Conservation (phyloP, 2,329 filamentous ascomycete genomes). For the Colletotrichum endophyticum region DNA sequence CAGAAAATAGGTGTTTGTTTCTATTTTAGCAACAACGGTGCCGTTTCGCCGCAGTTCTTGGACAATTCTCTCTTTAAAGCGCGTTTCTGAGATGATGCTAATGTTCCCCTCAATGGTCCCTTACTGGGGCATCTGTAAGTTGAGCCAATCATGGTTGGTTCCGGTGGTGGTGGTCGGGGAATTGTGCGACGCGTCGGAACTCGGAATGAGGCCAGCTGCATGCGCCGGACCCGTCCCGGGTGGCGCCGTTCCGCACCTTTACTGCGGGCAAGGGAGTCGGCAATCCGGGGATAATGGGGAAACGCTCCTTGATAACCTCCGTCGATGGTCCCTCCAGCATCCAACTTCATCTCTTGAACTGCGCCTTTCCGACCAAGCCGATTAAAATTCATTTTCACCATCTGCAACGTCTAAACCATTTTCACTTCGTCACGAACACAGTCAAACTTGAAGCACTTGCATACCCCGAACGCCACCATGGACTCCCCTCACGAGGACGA, state of each 20-base stretch:
- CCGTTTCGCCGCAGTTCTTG: background rate
- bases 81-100: background rate
- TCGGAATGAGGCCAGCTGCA: background rate
- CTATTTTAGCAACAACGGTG: background rate
- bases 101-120: background rate
- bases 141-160: background rate
- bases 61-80: background rate
- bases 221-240: background rate
- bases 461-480: background rate
- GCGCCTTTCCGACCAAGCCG: background rate
- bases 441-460: background rate
- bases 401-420: fast-evolving
- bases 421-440: background rate
- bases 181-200: slow-evolving; percentile 3
- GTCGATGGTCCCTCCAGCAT: background rate
- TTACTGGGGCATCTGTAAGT: background rate
- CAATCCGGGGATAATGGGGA: slow-evolving; percentile 4
- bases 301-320: background rate
- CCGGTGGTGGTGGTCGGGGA: background rate
- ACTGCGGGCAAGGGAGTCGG: background rate
- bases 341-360: background rate
- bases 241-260: background rate
- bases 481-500: slow-evolving; percentile 11
- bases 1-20: background rate
- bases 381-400: fast-evolving